A percentile compares a stretch with the other conserved stretches of the same genome.
These are phyloP conservation scores for Chlamydomonas schloesseri DNA, from an alignment of 139 green algal genomes.

Conservation along the genomic window DNA sequence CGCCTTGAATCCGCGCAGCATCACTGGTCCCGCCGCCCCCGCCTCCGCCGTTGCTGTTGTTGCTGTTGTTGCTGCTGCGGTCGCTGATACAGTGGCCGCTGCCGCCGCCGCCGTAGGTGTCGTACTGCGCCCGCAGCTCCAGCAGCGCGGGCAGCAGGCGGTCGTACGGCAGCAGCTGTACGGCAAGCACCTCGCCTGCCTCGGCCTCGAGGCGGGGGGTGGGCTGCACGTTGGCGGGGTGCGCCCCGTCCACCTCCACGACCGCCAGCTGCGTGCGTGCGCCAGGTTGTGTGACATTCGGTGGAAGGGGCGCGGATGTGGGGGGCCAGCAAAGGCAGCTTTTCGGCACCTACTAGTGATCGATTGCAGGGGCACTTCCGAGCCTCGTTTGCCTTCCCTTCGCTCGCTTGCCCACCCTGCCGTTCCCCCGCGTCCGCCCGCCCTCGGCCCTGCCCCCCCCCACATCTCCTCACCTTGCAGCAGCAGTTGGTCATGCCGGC, in stretches of 20 bases:
- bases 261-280: background rate
- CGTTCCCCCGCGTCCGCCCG: background rate
- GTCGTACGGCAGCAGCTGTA: constrained; percentile 30
- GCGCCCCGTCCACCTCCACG: constrained; percentile 24
- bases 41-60: too few relatives aligned
- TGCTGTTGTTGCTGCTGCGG: too few relatives aligned
- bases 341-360: too few relatives aligned
- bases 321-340: too few relatives aligned
- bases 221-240: background rate
- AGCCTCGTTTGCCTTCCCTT: too few relatives aligned
- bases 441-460: background rate
- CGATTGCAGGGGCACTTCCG: too few relatives aligned
- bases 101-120: too few relatives aligned
- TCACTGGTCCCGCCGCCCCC: too few relatives aligned
- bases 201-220: background rate
- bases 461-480: background rate
- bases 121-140: background rate
- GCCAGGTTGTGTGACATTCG: background rate
- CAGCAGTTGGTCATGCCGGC: constrained; percentile 15
- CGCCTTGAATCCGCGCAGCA: background rate
- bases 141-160: background rate
- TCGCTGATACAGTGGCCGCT: too few relatives aligned
- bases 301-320: too few relatives aligned
- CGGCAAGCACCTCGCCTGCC: constrained; percentile 1
- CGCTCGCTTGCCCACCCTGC: too few relatives aligned